These are phyloP conservation scores for Mortierella hygrophila DNA, from an alignment of 192 early-diverging fungal species.

Conservation along the genomic window DNA sequence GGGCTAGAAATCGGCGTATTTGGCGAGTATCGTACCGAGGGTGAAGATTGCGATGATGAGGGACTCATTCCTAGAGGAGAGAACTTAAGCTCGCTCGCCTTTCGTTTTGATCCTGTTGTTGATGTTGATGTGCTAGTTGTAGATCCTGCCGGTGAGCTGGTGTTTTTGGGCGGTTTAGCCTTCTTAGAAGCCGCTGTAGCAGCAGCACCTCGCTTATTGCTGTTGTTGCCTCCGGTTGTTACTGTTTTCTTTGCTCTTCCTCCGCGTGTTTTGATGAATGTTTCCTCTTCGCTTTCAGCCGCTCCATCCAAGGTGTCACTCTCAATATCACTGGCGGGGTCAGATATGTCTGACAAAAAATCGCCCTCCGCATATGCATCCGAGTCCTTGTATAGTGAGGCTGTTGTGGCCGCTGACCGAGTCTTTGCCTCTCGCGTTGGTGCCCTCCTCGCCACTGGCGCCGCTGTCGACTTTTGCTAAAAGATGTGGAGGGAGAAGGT, in stretches of 20 bases:
- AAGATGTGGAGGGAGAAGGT: background rate
- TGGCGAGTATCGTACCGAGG: background rate
- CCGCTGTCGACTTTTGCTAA: conserved; percentile 16
- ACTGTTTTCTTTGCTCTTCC: background rate
- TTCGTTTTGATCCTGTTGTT: conserved; percentile 5
- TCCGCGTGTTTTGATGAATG: background rate
- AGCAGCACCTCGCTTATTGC: background rate
- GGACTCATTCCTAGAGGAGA: background rate
- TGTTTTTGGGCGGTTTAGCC: background rate
- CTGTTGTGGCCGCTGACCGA: conserved; percentile 38
- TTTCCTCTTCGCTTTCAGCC: background rate
- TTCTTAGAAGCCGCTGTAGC: background rate
- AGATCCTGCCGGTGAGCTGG: background rate
- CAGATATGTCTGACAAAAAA: conserved; percentile 13
- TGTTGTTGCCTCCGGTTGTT: background rate
- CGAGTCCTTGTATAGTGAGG: conserved; percentile 48
- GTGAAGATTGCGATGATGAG: conserved; percentile 20
- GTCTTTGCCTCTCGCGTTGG: conserved; percentile 36
- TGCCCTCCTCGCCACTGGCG: conserved; percentile 17
- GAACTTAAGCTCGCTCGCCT: conserved; percentile 20
- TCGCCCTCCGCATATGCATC: conserved; percentile 10
- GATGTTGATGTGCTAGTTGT: background rate
- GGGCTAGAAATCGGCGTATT: background rate
- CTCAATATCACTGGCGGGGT: conserved; percentile 36
- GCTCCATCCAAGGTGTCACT: background rate